Evolutionary conservation across 2,329 filamentous ascomycete genomes (phyloP), one percentile per base, ranked within the genome.

Genomic region (Pestalotiopsis sp.): DNA sequence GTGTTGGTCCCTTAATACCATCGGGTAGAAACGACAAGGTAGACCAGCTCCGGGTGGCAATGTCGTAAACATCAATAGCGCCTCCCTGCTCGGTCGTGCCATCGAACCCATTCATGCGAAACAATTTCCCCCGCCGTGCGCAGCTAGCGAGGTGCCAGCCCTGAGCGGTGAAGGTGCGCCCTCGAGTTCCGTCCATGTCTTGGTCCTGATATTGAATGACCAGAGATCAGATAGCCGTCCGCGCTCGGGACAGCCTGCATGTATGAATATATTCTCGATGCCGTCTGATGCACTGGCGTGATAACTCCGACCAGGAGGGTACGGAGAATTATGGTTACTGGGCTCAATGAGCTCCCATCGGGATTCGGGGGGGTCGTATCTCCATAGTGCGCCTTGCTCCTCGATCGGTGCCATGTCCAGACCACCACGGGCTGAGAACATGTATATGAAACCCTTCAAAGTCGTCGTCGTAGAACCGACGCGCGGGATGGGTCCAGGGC

Each of bases 361-460:
- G 1, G 73, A 68, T 1, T 71, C 68, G 1, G 69, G 59, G 0
- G 82, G 76, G 20, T 85, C 78, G 68, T 86, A 88, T n/a, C 78
- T 77, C 89, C 89, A 91, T 6, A 91, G 68, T 0, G 78, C 74
- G 10, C 89, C 89, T 0, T 80, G 66, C 70, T 91, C 89, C 44
- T 89, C 85, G 14, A 91, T 77, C 0, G 88, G 85, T 0, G 82
- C 78, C 89, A 91, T 90, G 1, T 81, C 85, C 5, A 81, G 71
- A 6, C 89, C 89, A 1, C 89, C 88, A 2, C 89, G 85, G 6
- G 89, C 89, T 4, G 87, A 89, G 77, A 91, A 91, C 44, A 91
- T 64, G 71, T 88, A 91, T 24, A 91, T 78, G 0, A 79, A 82
- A 3, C 78, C 77, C 65, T 82, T 72, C 6, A 89, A 68, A 0